Evolutionary conservation across 306 rosid species (phyloP).

Genomic region (Oxytropis ochrocephala): DNA sequence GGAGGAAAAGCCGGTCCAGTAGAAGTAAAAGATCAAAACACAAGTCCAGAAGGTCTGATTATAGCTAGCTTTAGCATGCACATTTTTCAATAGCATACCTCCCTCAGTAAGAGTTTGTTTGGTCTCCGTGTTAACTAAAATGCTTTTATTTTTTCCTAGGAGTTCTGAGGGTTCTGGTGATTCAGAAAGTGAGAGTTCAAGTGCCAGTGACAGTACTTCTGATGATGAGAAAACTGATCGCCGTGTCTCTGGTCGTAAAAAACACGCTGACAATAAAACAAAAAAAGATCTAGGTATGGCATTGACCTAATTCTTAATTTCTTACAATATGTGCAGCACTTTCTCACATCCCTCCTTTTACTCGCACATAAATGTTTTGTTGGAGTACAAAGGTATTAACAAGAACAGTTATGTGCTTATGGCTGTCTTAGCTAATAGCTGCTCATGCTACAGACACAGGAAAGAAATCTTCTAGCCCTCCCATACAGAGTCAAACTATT

Average conservation of each 20-base stretch:
- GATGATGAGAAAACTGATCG: constrained; percentile 40
- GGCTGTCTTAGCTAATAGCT: constrained; percentile 21
- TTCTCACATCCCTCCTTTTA: background rate
- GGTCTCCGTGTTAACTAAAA: constrained; percentile 22
- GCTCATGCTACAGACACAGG: constrained; percentile 42
- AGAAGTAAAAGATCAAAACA: constrained; percentile 52
- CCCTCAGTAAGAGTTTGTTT: constrained; percentile 15
- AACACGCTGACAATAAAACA: constrained; percentile 36
- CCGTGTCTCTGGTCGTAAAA: constrained; percentile 33
- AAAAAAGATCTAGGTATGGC: constrained; percentile 36
- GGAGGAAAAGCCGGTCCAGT: constrained; percentile 44
- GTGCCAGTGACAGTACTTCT: constrained; percentile 53
- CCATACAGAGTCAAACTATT: constrained; percentile 16
- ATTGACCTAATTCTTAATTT: constrained; percentile 3
- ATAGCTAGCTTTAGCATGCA: constrained; percentile 5
- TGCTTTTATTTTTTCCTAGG: constrained; percentile 26
- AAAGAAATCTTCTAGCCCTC: constrained; percentile 35
- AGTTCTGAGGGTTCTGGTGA: constrained; percentile 66
- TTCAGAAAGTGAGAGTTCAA: constrained; percentile 49
- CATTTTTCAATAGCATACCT: background rate
- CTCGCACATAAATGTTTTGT: background rate
- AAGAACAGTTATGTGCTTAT: constrained; percentile 1
- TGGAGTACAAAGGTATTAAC: background rate
- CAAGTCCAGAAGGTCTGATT: constrained; percentile 55
- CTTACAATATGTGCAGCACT: background rate